Base-by-base conservation (phyloP, 2,329 filamentous ascomycete genomes). In the Shiraia sp. region DNA sequence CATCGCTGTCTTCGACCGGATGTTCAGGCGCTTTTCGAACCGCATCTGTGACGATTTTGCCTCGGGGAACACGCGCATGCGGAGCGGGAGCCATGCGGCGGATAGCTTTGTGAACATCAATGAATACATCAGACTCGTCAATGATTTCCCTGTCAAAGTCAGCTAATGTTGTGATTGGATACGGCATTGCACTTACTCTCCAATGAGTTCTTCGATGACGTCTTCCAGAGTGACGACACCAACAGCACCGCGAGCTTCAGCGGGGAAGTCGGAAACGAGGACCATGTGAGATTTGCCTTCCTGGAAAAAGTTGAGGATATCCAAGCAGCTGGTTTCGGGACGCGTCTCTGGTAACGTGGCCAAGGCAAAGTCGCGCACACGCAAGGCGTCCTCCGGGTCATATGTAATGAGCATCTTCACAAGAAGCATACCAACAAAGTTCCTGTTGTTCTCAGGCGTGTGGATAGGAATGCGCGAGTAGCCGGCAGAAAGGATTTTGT, bases 261-360 rank as follows among this genome's bases (percentile, higher is more conserved):
- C 91, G 1, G 93, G 93, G 52, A 75, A 81, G 61, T 96, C 88
- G 0, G 92, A 96, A 7, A 97, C 93, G 19, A 99, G 77, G 0
- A 97, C 92, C 91, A 99, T 96, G 70, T 99, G 93, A 1, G 91
- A 96, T 69, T 99, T 99, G 59, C 93, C 93, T 75, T 99, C 93
- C 70, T 99, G 93, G 75, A 99, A 99, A 72, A 96, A 99, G 74
- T 99, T 99, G 73, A 99, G 90, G 61, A 99, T 97, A 68, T 99
- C 93, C 41, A 99, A 74, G 67, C 93, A 99, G 73, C 91, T 96
- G 0, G 93, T 99, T 65, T 96, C 90, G 0, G 93, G 90, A 8
- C 89, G 83, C 0, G 93, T 99, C 70, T 99, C 93, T 1, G 95
- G 93, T 6, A 99, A 81, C 0, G 93, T 96, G 10, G 93, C 93